A percentile compares a stretch with the other conserved stretches of the same genome.
Evolutionary conservation across 169 alveolate genomes (phyloP).

Genomic region (Cryptosporidium canis): DNA sequence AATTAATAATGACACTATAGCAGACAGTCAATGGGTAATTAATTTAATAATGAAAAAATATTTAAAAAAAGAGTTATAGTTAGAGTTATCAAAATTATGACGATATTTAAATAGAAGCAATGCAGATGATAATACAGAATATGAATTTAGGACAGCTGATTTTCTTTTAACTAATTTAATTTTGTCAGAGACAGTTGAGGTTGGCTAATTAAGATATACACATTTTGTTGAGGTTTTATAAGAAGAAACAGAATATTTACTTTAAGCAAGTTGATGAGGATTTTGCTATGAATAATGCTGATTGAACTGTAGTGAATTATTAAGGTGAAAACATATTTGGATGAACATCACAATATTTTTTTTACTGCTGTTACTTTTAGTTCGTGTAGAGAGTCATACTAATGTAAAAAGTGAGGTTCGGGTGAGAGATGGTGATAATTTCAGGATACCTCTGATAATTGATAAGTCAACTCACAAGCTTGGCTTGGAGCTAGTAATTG

Average conservation of each 20-base stretch:
- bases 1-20: background rate
- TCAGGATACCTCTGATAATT: background rate
- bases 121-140: background rate
- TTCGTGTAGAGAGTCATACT: background rate
- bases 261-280: background rate
- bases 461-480: conserved; percentile 12
- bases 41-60: background rate
- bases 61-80: conserved; percentile 5
- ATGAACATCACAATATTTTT: background rate
- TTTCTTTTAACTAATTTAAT: too few species aligned
- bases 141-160: too few species aligned
- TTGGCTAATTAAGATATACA: too few species aligned
- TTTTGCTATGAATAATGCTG: background rate
- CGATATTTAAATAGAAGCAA: background rate
- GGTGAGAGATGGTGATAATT: background rate
- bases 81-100: background rate
- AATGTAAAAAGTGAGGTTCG: background rate
- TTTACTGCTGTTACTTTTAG: background rate
- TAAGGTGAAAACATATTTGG: background rate
- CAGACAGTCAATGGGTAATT: background rate
- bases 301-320: background rate
- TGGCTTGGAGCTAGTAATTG: conserved; percentile 25
- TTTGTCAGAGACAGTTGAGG: too few species aligned
- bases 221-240: too few species aligned
- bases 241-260: too few species aligned